Percentiles rank a stretch among this genome's conserved stretches.
These are phyloP conservation scores for Dillenia turbinata DNA, from an alignment of 164 flowering plant species.

Conservation along the genomic window DNA sequence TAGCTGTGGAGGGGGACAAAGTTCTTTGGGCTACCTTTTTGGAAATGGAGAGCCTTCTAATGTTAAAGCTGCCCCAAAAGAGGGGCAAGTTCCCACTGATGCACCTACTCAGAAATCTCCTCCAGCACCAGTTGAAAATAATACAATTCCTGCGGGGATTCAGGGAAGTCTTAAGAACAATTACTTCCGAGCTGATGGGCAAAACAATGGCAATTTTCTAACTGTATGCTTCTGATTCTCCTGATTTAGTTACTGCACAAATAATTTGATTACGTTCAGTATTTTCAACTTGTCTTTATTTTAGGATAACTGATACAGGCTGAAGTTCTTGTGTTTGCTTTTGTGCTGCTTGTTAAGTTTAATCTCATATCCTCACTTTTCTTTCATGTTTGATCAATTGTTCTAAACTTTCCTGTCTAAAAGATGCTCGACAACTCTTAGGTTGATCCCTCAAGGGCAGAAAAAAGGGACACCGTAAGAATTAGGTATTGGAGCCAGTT, in stretches of 20 bases:
- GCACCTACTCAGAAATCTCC: slow-evolving; percentile 22
- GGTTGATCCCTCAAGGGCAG: no score
- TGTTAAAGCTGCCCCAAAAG: slow-evolving; percentile 20
- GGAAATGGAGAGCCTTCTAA: slow-evolving; percentile 40
- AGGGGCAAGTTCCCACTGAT: slow-evolving; percentile 8
- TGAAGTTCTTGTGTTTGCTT: no score
- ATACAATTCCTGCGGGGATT: slow-evolving; percentile 43
- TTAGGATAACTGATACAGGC: no score
- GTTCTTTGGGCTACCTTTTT: slow-evolving; percentile 53
- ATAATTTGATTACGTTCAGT: no score
- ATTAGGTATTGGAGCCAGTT: no score
- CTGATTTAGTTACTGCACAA: background rate
- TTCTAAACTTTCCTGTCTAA: no score
- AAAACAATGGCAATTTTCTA: slow-evolving; percentile 48
- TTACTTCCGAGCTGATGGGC: slow-evolving; percentile 43
- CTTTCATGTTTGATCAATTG: no score
- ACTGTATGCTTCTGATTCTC: slow-evolving; percentile 26
- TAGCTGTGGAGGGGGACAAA: slow-evolving; percentile 58
- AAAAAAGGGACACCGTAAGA: no score
- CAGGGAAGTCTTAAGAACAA: slow-evolving; percentile 33
- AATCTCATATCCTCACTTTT: no score
- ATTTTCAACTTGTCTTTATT: no score
- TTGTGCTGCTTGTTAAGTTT: no score
- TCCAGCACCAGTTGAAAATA: slow-evolving; percentile 27
- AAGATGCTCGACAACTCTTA: no score